Evolutionary conservation across 2,329 filamentous ascomycete species (phyloP), one percentile per base, ranked within the genome.

Genomic region (Leptographium procerum): DNA sequence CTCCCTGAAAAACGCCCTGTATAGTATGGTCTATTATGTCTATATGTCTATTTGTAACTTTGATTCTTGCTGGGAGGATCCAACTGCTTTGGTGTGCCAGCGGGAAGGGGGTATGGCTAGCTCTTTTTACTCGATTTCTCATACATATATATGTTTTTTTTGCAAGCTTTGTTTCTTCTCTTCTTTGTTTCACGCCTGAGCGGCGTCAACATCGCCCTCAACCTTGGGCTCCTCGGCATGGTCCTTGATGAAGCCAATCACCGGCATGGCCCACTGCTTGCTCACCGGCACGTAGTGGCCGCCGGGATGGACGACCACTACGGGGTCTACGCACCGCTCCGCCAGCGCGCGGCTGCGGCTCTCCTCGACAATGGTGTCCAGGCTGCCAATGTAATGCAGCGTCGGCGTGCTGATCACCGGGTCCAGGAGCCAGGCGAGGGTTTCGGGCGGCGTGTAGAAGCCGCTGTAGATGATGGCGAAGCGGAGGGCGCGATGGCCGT

Each of bases 281-380:
- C 86, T 83, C 60, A 90, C 84, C 0, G 92, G 92, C 66, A 96
- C 81, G 67, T 95, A 91, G 70, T 97, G 92, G 0, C 91, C 91
- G 9, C 92, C 92, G 1, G 92, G 91, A 71, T 95, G 90, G 65
- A 87, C 80, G 65, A 83, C 68, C 63, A 82, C 76, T 67, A 76
- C 52, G 0, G 77, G 76, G 33, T 76, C 77, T 31, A 71, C 76
- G 69, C 85, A 89, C 52, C 79, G 77, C 28, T 90, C 84, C 3
- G 88, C 78, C 59, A 96, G 72, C 26, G 76, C 80, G 65, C 81
- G 75, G 69, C 83, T 89, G 66, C 89, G 76, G 57, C 72, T 71
- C 75, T 96, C 91, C 34, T 91, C 88, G 0, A 97, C 91, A 1
- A 96, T 89, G 3, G 87, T 89, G 73, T 96, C 92, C 64, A 96